Percentiles rank a stretch among this genome's conserved stretches.
Evolutionary conservation across 306 rosid species (phyloP).

Genomic region (Inga leiocalycina): DNA sequence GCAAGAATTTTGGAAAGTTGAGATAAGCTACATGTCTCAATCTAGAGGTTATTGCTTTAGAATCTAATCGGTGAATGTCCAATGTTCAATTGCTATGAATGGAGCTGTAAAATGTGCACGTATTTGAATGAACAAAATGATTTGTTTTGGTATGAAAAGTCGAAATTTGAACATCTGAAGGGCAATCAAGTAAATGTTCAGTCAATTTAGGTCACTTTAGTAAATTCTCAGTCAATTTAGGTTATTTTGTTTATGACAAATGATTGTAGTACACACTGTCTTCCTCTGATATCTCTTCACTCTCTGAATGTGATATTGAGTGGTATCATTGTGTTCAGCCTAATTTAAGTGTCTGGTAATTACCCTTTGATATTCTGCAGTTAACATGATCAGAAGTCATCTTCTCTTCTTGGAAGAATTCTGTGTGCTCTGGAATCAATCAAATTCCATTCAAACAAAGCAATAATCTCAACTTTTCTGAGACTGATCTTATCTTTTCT

Average conservation of each 20-base stretch:
- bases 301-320: background rate
- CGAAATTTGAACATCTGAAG: background rate
- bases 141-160: background rate
- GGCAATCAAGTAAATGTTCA: background rate
- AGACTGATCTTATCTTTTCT: background rate
- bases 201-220: background rate
- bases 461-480: background rate
- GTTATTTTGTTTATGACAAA: background rate
- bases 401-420: background rate
- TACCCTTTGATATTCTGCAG: background rate
- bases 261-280: background rate
- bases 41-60: background rate
- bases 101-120: background rate
- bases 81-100: background rate
- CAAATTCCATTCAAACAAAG: background rate
- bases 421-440: background rate
- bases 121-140: background rate
- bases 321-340: background rate
- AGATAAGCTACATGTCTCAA: background rate
- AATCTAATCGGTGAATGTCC: background rate
- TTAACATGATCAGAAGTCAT: no score
- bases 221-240: background rate
- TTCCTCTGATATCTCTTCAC: background rate
- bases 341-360: background rate
- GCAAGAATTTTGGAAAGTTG: conserved; percentile 2